Evolutionary conservation across 345 rosid genomes (phyloP).

Genomic region (Physaria fendleri): DNA sequence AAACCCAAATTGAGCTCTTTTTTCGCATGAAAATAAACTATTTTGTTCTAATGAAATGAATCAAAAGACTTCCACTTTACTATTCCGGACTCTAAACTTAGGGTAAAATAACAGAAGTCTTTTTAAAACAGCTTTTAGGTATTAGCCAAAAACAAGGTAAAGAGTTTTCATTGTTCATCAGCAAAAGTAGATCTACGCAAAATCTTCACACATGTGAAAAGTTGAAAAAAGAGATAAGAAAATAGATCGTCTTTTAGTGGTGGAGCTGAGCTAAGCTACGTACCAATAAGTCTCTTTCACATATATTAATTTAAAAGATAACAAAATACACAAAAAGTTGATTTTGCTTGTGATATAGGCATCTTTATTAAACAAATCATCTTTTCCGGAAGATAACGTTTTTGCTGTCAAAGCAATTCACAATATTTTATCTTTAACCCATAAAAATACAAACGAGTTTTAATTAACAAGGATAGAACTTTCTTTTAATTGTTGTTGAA

Average conservation of each 20-base stretch:
- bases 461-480: neutral
- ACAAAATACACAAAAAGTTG: neutral
- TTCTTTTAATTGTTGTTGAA: neutral
- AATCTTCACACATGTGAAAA: slow-evolving; percentile 14
- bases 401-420: slow-evolving; percentile 1
- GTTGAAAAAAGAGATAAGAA: neutral
- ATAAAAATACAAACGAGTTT: slow-evolving; percentile 5
- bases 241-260: slow-evolving; percentile 12
- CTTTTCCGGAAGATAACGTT: neutral
- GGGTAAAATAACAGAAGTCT: neutral
- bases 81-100: neutral
- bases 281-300: slow-evolving; percentile 6
- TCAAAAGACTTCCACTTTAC: no score
- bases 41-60: no score
- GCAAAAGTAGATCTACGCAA: slow-evolving; percentile 23
- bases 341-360: slow-evolving; percentile 10
- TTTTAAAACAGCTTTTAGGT: slow-evolving; percentile 6
- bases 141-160: neutral
- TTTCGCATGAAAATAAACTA: no score
- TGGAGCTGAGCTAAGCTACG: slow-evolving; percentile 25
- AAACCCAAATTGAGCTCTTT: no score
- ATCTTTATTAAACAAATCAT: neutral
- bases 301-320: neutral
- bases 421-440: slow-evolving; percentile 10
- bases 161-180: slow-evolving; percentile 7